Base-by-base conservation (phyloP, 2,329 filamentous ascomycete genomes). In the Pseudopithomyces maydicus region DNA sequence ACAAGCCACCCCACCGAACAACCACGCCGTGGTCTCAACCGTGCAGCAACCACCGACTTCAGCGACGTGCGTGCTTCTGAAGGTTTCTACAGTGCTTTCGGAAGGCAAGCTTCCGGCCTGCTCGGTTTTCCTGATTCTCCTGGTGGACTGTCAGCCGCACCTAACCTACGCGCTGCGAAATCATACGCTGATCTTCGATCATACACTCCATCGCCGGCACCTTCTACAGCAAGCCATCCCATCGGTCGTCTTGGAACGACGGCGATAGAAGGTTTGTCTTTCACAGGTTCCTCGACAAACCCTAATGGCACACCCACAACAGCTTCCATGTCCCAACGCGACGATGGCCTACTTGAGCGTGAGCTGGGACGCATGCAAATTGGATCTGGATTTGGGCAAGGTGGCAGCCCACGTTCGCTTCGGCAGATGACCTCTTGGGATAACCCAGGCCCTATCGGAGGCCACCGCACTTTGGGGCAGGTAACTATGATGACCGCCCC, bases 21-120 rank as follows among this genome's bases (percentile, higher is more conserved):
- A 54, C 88, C 92, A 66, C 89, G 94, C 65, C 90, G 94, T 58
- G 90, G 89, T 4, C 81, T 99, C 35, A 97, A 92, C 79, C 89
- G 95, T 61, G 93, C 95, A 15, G 95, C 95, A n/a, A 98, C 95
- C 2, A 97, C 96, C 64, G 95, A 98, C 76, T 98, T 98, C 76
- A 92, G 91, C 63, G 90, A 92, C 61, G 87, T 90, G 50, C 85
- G 90, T 52, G 90, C 89, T 59, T 88, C 90, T 20, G 88, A 88
- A 19, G 87, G 85, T 63, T 89, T 89, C 63, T 94, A 92, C 63
- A 88, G 88, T 59, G 85, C 90, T 2, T 84, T 97, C 57, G 88
- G 90, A 20, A 88, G 94, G 62, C 91, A 94, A 65, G 88, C 89
- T 26, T 91, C 90, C 12, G 85, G 84, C 29, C 92, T 93, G n/a